phyloP scores from a whole-genome alignment of 441 rosid species.

The Gossypium gossypioides region DNA sequence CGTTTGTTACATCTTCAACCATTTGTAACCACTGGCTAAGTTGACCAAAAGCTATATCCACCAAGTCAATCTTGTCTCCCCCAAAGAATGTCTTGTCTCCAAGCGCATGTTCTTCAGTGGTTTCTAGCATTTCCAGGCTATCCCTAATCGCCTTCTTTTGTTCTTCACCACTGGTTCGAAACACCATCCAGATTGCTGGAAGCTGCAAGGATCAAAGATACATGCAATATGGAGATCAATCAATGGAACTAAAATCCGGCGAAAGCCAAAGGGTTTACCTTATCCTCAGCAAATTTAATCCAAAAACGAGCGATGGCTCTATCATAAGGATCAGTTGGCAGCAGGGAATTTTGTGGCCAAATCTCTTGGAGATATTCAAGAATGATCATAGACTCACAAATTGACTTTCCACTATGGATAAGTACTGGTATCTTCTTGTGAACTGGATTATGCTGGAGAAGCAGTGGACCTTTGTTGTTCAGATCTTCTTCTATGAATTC shows the following conservation, averaged over 20 bases:
- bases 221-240: background rate
- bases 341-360: slow-evolving; percentile 34
- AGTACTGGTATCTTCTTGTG: slow-evolving; percentile 43
- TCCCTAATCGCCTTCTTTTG: slow-evolving; percentile 22
- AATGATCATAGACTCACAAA: slow-evolving; percentile 42
- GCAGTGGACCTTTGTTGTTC: slow-evolving; percentile 27
- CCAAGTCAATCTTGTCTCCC: slow-evolving; percentile 19
- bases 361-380: slow-evolving; percentile 42
- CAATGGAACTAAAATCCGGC: background rate
- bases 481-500: slow-evolving; percentile 39
- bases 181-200: slow-evolving; percentile 7
- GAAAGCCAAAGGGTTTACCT: slow-evolving; percentile 13
- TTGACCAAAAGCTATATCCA: slow-evolving; percentile 21
- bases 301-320: slow-evolving; percentile 31
- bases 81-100: slow-evolving; percentile 22
- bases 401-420: slow-evolving; percentile 29
- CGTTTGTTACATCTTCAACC: slow-evolving; percentile 11
- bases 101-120: slow-evolving; percentile 21
- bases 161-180: slow-evolving; percentile 14
- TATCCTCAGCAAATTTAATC: slow-evolving; percentile 28
- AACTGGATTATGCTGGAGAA: slow-evolving; percentile 34
- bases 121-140: slow-evolving; percentile 15
- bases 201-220: background rate
- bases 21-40: slow-evolving; percentile 19
- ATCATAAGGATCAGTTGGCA: slow-evolving; percentile 26